Evolutionary conservation across 2,329 filamentous ascomycete genomes (phyloP).

Genomic region (Didymella exigua): DNA sequence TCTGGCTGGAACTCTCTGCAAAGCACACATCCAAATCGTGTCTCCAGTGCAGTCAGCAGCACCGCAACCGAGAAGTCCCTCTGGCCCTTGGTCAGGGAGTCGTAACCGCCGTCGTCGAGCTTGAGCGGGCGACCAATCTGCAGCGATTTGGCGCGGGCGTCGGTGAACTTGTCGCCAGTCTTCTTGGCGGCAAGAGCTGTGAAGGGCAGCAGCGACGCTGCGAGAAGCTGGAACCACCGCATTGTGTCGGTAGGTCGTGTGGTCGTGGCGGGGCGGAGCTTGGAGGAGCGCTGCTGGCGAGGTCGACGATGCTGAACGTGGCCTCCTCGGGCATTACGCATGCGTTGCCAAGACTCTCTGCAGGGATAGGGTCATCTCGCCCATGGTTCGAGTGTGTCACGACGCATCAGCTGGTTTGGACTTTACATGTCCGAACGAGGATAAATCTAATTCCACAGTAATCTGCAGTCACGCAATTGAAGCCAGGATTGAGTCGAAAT

Average conservation of each 20-base stretch:
- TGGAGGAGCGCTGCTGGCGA: conserved; percentile 17
- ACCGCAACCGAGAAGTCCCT: conserved; percentile 84
- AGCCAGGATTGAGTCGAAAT: not conserved
- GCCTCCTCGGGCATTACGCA: conserved; percentile 42
- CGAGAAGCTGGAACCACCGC: conserved; percentile 67
- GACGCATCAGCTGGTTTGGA: not conserved
- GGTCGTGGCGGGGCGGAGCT: conserved; percentile 21
- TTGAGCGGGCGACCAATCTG: conserved; percentile 69
- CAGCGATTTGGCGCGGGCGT: conserved; percentile 72
- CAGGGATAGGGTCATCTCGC: conserved; percentile 22
- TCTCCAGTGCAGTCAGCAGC: conserved; percentile 83
- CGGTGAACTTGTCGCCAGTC: conserved; percentile 68
- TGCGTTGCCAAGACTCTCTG: conserved; percentile 20
- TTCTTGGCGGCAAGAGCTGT: conserved; percentile 69
- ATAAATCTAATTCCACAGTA: no score
- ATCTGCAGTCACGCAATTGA: no score
- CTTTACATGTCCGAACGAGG: no score
- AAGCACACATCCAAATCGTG: conserved; percentile 81
- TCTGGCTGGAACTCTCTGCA: conserved; percentile 93
- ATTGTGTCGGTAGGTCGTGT: conserved; percentile 57
- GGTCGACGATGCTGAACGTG: conserved; percentile 37
- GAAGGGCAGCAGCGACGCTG: conserved; percentile 67
- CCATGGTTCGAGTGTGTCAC: not conserved
- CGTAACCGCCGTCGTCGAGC: conserved; percentile 77
- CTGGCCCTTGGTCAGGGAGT: conserved; percentile 73